Base-by-base conservation (phyloP, 768 basidiomycete genomes). In the Amanita exitialis region DNA sequence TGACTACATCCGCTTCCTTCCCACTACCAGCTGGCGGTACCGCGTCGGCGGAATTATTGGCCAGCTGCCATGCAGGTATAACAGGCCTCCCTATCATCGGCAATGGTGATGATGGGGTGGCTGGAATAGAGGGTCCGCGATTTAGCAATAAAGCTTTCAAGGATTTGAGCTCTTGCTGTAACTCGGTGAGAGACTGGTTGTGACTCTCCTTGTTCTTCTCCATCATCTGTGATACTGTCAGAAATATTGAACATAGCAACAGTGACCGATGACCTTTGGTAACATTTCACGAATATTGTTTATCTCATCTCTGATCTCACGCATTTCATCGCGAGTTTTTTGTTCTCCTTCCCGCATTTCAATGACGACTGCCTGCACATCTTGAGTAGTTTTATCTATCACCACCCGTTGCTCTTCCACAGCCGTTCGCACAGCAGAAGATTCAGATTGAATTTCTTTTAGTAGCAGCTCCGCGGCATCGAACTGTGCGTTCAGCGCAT, bases 161-260 rank as follows among this genome's bases (percentile, higher is more conserved):
- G 0, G 94, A 97, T 61, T 93, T 92, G 59, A 98, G 77, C 62
- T 98, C 95, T 57, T 91, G 83, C 59, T 96, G 93, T 10, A 98
- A 74, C 58, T 97, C 95, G 48, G 76, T 69, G 12, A 97, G 73
- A 1, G 91, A 89, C 53, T 86, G 81, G 18, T 80, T 77, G 65
- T 96, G 92, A 12, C 79, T 76, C 49, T 90, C 85, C 63, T 91
- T 89, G 62, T 86, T 90, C 69, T 90, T 93, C 51, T 96, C 90
- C 48, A 96, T 85, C 88, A 97, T 90, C 94, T 98, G 56, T 48
- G 35, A 12, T 43, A 52, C 28, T 47, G 21, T 53, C 37, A 23
- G 30, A 53, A 27, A 53, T 6, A 35, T 49, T n/a, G 10, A 43
- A 53, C 3, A 34, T 16, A 32, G 39, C 38, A 16, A 54, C 50